Evolutionary conservation across 495 filamentous ascomycete genomes (phyloP), one percentile per base, ranked within the genome.

Genomic region (Cairneyella variabilis): DNA sequence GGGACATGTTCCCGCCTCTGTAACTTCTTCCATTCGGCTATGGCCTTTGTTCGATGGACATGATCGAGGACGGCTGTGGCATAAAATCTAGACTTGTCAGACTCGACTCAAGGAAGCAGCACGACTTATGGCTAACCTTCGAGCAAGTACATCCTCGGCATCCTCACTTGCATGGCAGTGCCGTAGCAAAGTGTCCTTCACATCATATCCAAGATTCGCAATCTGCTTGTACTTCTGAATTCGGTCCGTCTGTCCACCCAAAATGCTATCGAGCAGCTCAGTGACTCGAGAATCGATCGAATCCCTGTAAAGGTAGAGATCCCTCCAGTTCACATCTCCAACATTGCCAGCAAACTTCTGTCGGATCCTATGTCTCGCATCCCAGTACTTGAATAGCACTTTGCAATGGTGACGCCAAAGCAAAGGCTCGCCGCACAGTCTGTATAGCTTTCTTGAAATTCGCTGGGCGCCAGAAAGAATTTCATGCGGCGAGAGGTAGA

Each of bases 361-460:
- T 16, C 66, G 51, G 26, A 96, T 73, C 20, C 75, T 65, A 71
- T 95, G 91, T 32, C 69, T 71, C 1, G 73, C 64, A 44, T 84
- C 74, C 93, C 93, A 98, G 62, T 79, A 88, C 41, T 67, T 75
- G 67, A 86, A 96, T 12, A 75, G 65, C 16, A 63, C 66, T 26
- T 65, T 64, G 65, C 93, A 98, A 63, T 91, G 82, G 61, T 77
- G 67, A 45, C 83, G 84, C 91, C 92, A 97, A 53, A 96, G 70
- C 12, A 91, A 66, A 21, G 85, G 80, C 51, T 89, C 84, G 51
- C 82, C 79, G 20, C 80, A 78, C 32, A 92, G 70, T 45, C 74
- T 69, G 57, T 80, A 69, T 62, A 91, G 83, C 44, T 80, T 79
- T 45, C 74, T 81, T 45, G 82, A 88, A 11, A 85, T 76, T 26